Conservation (phyloP, 228 moss, liverwort and hornwort genomes). For the Sphagnum magellanicum region DNA sequence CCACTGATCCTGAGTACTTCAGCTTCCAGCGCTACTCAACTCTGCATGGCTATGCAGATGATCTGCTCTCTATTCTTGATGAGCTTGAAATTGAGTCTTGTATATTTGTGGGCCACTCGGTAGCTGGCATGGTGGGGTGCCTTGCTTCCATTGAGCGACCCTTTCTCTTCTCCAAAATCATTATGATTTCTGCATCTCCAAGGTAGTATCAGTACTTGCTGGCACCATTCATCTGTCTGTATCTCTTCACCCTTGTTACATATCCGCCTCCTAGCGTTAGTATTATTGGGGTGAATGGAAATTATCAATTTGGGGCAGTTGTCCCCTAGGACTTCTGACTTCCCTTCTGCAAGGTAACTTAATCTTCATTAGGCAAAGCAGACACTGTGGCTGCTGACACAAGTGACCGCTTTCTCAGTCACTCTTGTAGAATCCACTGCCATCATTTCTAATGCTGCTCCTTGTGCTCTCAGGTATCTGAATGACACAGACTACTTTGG, state of each 20-base stretch:
- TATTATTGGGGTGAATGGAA: no score
- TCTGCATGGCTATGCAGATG: conserved; percentile 53
- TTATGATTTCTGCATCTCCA: conserved; percentile 59
- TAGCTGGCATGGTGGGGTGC: conserved; percentile 60
- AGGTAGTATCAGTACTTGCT: conserved; percentile 14
- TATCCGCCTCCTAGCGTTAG: no score
- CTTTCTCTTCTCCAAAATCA: conserved; percentile 44
- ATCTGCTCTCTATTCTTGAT: conserved; percentile 58
- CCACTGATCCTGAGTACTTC: conserved; percentile 61
- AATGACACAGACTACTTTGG: conserved; percentile 52
- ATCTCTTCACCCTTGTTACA: no score
- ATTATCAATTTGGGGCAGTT: no score
- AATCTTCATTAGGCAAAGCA: no score
- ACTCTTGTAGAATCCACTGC: no score
- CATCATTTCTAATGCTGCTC: no score
- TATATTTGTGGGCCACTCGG: conserved; percentile 55
- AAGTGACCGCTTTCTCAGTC: no score
- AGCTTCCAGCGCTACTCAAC: conserved; percentile 49
- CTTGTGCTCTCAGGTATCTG: conserved; percentile 31
- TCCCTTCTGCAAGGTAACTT: no score
- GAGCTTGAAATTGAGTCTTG: conserved; percentile 45
- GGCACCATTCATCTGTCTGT: no score
- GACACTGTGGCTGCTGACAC: no score
- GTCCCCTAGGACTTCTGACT: no score
- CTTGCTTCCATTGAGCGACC: conserved; percentile 56